Conservation (phyloP, 2,329 filamentous ascomycete genomes). For the Penicillium italicum region DNA sequence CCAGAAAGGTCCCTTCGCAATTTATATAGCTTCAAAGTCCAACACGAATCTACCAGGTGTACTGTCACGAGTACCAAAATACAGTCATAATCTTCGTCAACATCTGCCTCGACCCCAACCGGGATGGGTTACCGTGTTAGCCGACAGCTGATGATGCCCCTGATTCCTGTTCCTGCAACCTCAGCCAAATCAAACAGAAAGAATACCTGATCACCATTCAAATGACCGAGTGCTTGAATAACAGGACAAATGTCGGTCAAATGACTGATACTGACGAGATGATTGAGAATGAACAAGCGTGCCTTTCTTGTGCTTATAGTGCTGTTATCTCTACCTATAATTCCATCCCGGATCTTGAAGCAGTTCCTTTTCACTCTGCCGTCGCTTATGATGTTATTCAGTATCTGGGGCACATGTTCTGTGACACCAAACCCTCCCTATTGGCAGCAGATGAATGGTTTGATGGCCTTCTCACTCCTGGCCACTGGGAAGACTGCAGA, state of each 20-base stretch:
- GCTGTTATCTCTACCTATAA: conserved; percentile 15
- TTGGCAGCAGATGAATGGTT: conserved; percentile 8
- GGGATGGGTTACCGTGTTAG: conserved; percentile 15
- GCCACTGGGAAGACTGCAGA: conserved; percentile 14
- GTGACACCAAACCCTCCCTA: conserved; percentile 8
- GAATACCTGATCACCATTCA: neutral
- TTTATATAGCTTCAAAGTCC: neutral
- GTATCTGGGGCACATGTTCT: conserved; percentile 18
- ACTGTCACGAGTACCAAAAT: conserved; percentile 13
- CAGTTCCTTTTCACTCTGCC: rapidly evolving
- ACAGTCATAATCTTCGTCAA: conserved; percentile 5
- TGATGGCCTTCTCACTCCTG: neutral
- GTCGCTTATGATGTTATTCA: neutral
- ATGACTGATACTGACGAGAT: neutral
- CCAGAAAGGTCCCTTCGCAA: no score
- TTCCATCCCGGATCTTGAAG: neutral
- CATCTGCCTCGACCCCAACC: conserved; percentile 3
- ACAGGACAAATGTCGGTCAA: conserved; percentile 6
- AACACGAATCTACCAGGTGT: neutral
- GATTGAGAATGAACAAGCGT: conserved; percentile 7
- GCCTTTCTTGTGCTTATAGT: conserved; percentile 17
- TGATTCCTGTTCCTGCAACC: conserved; percentile 21
- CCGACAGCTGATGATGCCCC: conserved; percentile 15
- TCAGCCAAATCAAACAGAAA: conserved; percentile 7
- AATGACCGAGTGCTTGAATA: conserved; percentile 6